Base-by-base conservation (phyloP, 257 asterid genomes). In the Osmanthus fragrans region DNA sequence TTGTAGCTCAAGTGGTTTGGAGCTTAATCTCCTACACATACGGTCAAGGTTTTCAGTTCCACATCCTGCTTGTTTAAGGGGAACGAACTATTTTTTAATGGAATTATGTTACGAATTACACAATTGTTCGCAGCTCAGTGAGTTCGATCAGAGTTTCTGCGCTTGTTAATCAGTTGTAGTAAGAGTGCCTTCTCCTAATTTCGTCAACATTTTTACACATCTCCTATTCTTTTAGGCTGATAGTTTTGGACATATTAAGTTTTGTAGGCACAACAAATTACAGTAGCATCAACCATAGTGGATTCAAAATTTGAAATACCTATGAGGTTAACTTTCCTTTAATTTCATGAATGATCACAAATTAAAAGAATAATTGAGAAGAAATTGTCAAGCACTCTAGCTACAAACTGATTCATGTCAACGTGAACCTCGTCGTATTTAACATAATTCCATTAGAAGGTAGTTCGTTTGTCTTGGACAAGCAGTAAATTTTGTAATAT, bases 21-120 rank as follows among this genome's bases (percentile, higher is more conserved):
- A 47, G 47, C 69, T 51, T 33, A 6, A 30, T 45, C 37, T 49
- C 33, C 34, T 34, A 8, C 66, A 15, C 30, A 32, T 7, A 11
- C 9, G 67, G 66, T 5, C 27, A 72, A 49, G 18, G 67, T 4
- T 51, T 16, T 75, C 66, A 33, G 49, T 65, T 71, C 36, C 60
- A 42, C 4, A 27, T 70, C 75, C 30, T 79, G 64, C 65, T 79
- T 34, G 83, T 72, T 27, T 5, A 72, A 81, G 88, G 76, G 75
- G 77, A 84, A 84, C 88, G 85, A 84, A 81, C 88, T 84, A 81
- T 84, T 80, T 84, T 84, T 84, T 73, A 78, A 81, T 84, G 85
- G 85, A 84, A 84, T 81, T 81, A 73, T 73, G 69, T 80, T 58
- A 47, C 4, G 34, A 71, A 73, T 70, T 36, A 49, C 32, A 56